Evolutionary conservation across 768 basidiomycete genomes (phyloP), one percentile per base, ranked within the genome.

Genomic region (Boletus barrowsii): DNA sequence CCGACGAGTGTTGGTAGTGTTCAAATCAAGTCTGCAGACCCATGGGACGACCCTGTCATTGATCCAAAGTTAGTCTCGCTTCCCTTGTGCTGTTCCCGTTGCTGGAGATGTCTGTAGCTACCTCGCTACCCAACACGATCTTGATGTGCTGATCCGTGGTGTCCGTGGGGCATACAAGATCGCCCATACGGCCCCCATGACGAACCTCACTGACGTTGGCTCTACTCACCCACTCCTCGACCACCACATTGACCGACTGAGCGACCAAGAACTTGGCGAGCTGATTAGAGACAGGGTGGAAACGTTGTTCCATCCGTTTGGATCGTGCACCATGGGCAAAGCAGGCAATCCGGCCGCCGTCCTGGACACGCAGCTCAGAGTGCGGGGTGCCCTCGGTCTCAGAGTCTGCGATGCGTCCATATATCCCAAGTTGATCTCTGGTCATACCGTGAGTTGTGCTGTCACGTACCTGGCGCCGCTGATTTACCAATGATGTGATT

Each of bases 361-460:
- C 0, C 68, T 82, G 45, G 78, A 80, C 43, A 35, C 78, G 24
- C 59, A 66, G 47, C 54, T 82, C 54, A 56, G 65, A 22, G 79
- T 83, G 35, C 69, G 78, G 39, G 81, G 79, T 5, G 60, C 72
- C 5, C 60, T 63, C 48, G 70, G 73, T 45, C 68, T 82, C 44
- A 54, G 80, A 17, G 70, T 82, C 14, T 78, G 68, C 17, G 80
- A 82, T 56, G 79, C 77, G 42, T 75, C 73, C 11, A 59, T 80
- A 24, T 74, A 74, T 52, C 78, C 80, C 41, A 72, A 65, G 35
- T 64, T 80, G 49, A 60, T 75, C 0, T 68, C 76, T 1, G 76
- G 77, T 20, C 79, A 81, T 51, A 77, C 78, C 61, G 78, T 78
- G 44, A 54, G 74, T 69, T 6, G 11, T 24, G 14, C 14, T 15